Base-by-base conservation (phyloP, 2,329 filamentous ascomycete genomes). In the Xylaria sp. region DNA sequence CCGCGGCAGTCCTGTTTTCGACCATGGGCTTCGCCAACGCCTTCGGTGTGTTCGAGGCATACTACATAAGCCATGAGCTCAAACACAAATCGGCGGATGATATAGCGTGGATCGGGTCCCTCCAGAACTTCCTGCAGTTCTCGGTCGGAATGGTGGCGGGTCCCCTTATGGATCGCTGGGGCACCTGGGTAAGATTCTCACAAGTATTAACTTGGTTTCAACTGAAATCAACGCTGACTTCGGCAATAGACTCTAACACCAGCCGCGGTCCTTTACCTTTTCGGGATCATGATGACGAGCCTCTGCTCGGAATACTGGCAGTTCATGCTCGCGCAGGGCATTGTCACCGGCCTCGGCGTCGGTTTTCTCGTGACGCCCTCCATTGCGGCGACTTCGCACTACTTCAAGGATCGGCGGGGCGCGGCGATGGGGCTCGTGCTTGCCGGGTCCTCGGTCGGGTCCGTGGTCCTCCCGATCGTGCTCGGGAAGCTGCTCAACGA, bases 381-480 rank as follows among this genome's bases (percentile, higher is more conserved):
- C 22, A 66, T 77, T 2, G 72, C 74, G 7, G 63, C 78, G 37
- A 63, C 78, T 2, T 62, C 69, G 0, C 68, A 72, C 29, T 78
- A 76, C 60, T 78, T 78, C 56, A 50, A 57, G 7, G 69, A 61
- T 39, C 71, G 69, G 50, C 67, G 72, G 16, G 72, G 74, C 8
- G 62, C 76, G 6, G 78, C 75, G 7, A 72, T 74, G 42, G 77
- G 76, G 0, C 66, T 79, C 13, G 73, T 74, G 1, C 69, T 74
- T 0, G 69, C 70, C 0, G 78, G 78, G 0, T 72, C 73, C 37
- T 71, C 71, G 11, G 56, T 76, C 7, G 75, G 74, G 17, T 71
- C 69, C 8, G 69, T 73, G 13, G 29, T 75, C 11, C 74, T 74
- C 50, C 70, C 74, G 1, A 63, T 76, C 39, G 57, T 75, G 6